phyloP scores from a whole-genome alignment of 2,329 filamentous ascomycete genomes.

The Fusarium brachygibbosum region DNA sequence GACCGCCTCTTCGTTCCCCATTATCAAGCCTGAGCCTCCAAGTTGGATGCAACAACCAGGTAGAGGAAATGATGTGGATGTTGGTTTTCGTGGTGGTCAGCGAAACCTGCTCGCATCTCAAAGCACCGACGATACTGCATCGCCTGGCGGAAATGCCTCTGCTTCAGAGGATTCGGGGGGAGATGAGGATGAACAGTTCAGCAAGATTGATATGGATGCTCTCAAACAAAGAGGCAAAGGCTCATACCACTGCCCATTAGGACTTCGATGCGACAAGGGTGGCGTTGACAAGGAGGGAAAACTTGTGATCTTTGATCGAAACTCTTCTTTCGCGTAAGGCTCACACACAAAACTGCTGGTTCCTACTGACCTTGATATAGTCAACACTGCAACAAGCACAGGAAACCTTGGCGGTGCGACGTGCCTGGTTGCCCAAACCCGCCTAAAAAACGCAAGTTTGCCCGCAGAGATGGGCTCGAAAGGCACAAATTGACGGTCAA shows the following conservation, averaged over 20 bases:
- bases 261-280: conserved; percentile 56
- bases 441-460: conserved; percentile 58
- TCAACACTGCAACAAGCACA: conserved; percentile 60
- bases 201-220: conserved; percentile 56
- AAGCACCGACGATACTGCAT: conserved; percentile 30
- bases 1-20: conserved; percentile 44
- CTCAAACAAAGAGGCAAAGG: conserved; percentile 58
- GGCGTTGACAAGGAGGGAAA: conserved; percentile 57
- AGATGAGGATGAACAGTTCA: conserved; percentile 55
- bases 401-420: conserved; percentile 58
- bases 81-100: conserved; percentile 39
- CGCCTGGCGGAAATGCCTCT: conserved; percentile 38
- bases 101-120: conserved; percentile 46
- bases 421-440: conserved; percentile 58
- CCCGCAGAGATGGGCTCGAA: conserved; percentile 59
- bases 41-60: conserved; percentile 34
- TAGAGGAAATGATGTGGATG: conserved; percentile 40
- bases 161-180: conserved; percentile 52
- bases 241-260: conserved; percentile 55
- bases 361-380: conserved; percentile 48
- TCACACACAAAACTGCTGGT: conserved; percentile 22
- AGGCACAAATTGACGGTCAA: conserved; percentile 58
- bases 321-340: conserved; percentile 58
- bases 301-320: conserved; percentile 57
- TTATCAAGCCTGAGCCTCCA: conserved; percentile 42